Conservation (phyloP, 2,329 filamentous ascomycete genomes). For the Pseudocercospora pini-densiflorae region DNA sequence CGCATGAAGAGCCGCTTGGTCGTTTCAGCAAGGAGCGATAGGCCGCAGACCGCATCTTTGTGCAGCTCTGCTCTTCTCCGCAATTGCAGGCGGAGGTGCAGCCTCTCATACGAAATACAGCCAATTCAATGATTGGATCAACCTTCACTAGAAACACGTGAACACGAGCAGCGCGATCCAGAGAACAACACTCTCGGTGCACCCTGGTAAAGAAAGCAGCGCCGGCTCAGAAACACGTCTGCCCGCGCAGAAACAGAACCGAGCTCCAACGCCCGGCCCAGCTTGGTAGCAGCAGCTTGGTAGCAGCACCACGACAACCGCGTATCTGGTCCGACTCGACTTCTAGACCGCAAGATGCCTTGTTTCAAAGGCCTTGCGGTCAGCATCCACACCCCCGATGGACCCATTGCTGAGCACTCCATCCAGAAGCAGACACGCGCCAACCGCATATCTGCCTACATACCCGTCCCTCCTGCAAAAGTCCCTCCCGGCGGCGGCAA, state of each 20-base stretch:
- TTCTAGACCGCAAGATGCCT: slow-evolving; percentile 65
- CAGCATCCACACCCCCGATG: slow-evolving; percentile 83
- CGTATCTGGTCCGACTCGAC: neutral
- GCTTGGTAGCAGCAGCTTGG: neutral
- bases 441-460: slow-evolving; percentile 94
- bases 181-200: neutral
- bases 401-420: slow-evolving; percentile 87
- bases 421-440: slow-evolving; percentile 92
- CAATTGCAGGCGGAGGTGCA: neutral
- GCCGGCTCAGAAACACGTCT: neutral
- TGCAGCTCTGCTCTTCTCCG: too few species aligned
- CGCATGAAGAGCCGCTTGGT: too few species aligned
- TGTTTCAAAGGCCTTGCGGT: slow-evolving; percentile 99
- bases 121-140: neutral
- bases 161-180: neutral
- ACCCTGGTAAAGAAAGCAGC: neutral
- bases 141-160: neutral
- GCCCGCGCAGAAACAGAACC: neutral
- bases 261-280: neutral
- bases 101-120: too few species aligned
- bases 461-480: slow-evolving; percentile 89
- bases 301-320: slow-evolving; percentile 7
- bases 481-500: slow-evolving; percentile 70
- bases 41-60: too few species aligned
- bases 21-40: too few species aligned